These are phyloP conservation scores for Physcomitrium patens DNA, from an alignment of 225 moss, liverwort and hornwort species.

Conservation along the genomic window DNA sequence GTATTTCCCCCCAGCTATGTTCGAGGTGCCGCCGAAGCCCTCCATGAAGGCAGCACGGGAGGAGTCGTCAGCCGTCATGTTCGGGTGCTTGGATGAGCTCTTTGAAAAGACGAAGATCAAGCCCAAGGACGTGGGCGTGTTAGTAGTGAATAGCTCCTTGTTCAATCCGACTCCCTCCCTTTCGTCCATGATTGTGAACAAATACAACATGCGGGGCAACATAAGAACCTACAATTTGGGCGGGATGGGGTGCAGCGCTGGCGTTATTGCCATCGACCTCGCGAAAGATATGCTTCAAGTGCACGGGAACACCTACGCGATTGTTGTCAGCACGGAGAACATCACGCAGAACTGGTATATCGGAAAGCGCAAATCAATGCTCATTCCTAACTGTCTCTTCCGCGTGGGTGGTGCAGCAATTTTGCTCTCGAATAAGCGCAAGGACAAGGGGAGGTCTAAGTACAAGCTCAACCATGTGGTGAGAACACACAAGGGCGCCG, in stretches of 20 bases:
- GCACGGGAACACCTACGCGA: slow-evolving; percentile 28
- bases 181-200: slow-evolving; percentile 33
- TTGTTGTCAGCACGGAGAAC: slow-evolving; percentile 39
- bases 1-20: slow-evolving; percentile 37
- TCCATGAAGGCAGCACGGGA: slow-evolving; percentile 19
- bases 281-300: slow-evolving; percentile 37
- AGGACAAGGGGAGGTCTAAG: slow-evolving; percentile 30
- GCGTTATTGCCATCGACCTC: slow-evolving; percentile 34
- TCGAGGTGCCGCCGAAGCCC: slow-evolving; percentile 24
- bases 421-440: slow-evolving; percentile 35
- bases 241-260: slow-evolving; percentile 43
- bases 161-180: slow-evolving; percentile 38
- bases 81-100: slow-evolving; percentile 34
- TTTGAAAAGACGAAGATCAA: slow-evolving; percentile 24
- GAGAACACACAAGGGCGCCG: slow-evolving; percentile 36
- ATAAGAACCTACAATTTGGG: slow-evolving; percentile 35
- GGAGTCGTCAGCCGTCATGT: slow-evolving; percentile 27
- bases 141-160: slow-evolving; percentile 35
- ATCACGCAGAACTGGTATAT: slow-evolving; percentile 41
- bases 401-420: slow-evolving; percentile 37
- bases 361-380: slow-evolving; percentile 28
- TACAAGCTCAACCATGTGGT: slow-evolving; percentile 41
- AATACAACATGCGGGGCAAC: slow-evolving; percentile 38
- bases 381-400: slow-evolving; percentile 43
- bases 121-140: slow-evolving; percentile 31